Evolutionary conservation across 1,284 basidiomycete genomes (phyloP).

Genomic region (Ceraceosorus bombacis): DNA sequence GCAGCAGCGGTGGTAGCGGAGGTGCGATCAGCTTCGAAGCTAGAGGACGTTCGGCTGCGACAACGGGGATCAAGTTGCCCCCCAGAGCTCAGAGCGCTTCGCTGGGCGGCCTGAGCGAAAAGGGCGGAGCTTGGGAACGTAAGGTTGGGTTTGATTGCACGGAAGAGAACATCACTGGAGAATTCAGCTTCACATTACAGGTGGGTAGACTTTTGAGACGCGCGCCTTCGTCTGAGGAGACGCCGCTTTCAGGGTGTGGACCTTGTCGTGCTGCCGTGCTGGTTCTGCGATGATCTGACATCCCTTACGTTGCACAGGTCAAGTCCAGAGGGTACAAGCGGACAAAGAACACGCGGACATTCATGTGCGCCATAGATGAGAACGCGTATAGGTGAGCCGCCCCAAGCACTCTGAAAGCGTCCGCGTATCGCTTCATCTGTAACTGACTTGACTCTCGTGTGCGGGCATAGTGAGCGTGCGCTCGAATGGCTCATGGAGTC

Average conservation of each 20-base stretch:
- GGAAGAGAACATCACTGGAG: constrained; percentile 38
- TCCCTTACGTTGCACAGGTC: constrained; percentile 54
- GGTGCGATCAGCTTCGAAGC: too few species aligned
- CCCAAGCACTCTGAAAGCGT: too few species aligned
- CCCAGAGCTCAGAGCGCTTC: constrained; percentile 21
- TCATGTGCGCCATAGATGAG: constrained; percentile 77
- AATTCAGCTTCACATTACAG: constrained; percentile 53
- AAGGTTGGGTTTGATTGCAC: constrained; percentile 47
- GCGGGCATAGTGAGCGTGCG: constrained; percentile 24
- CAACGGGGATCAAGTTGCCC: constrained; percentile 1
- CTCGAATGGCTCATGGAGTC: constrained; percentile 59
- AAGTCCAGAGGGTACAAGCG: constrained; percentile 76
- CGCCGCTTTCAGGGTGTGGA: background rate
- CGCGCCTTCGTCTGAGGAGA: too few species aligned
- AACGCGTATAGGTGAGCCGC: constrained; percentile 52
- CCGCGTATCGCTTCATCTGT: too few species aligned
- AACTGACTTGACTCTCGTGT: too few species aligned
- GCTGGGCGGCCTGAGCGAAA: constrained; percentile 29
- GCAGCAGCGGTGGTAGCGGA: background rate
- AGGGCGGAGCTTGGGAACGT: constrained; percentile 32
- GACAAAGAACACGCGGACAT: constrained; percentile 73
- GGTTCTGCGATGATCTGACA: too few species aligned
- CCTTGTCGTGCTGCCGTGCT: background rate
- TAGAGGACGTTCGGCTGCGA: too few species aligned
- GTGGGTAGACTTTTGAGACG: constrained; percentile 48